These are phyloP conservation scores for Suhomyces bribrorum DNA, from an alignment of 1,139 yeast species.

Conservation along the genomic window DNA sequence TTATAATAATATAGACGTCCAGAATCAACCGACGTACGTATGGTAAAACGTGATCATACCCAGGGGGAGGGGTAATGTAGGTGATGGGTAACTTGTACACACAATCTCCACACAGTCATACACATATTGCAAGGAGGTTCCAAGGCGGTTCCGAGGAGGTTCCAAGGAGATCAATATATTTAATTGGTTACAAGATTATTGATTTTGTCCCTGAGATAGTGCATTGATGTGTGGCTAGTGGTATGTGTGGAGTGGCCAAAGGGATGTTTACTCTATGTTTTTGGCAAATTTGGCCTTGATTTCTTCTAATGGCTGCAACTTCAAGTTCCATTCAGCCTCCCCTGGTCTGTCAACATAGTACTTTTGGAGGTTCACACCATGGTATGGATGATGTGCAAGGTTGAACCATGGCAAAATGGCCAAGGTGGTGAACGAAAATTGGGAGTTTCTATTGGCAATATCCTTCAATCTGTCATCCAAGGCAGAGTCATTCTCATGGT, in stretches of 20 bases:
- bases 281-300: conserved; percentile 46
- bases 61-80: too few species aligned
- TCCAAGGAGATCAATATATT: too few species aligned
- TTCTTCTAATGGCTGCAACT: conserved; percentile 47
- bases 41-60: not conserved
- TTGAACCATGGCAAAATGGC: conserved; percentile 83
- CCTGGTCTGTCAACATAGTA: conserved; percentile 68
- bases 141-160: too few species aligned
- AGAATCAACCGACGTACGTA: not conserved
- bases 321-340: conserved; percentile 52
- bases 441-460: conserved; percentile 78
- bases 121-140: not conserved
- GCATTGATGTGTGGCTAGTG: not conserved
- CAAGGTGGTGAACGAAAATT: conserved; percentile 63
- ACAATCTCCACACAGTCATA: too few species aligned
- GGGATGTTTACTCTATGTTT: conserved; percentile 28
- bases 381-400: conserved; percentile 78
- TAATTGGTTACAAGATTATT: too few species aligned
- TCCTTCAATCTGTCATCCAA: conserved; percentile 74
- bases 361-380: conserved; percentile 71
- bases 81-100: too few species aligned
- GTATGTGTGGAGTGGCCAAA: not conserved
- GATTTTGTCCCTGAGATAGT: too few species aligned
- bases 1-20: conserved; percentile 10
- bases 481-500: conserved; percentile 56